Conservation (phyloP, 1,284 basidiomycete genomes). For the Ustilago tritici region DNA sequence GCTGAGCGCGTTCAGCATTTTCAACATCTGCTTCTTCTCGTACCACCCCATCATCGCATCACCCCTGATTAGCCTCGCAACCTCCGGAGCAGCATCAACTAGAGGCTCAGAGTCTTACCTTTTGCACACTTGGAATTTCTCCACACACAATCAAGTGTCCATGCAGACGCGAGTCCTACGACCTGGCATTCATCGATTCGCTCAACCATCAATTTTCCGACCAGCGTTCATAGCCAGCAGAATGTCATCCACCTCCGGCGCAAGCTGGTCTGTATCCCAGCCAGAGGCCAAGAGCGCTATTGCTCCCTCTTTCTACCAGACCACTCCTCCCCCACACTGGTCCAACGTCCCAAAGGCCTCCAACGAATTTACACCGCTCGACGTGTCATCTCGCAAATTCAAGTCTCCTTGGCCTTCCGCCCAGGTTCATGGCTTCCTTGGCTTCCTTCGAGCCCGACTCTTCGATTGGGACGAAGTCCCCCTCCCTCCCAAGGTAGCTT, state of each 20-base stretch:
- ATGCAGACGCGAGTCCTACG: slow-evolving; percentile 24
- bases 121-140: neutral
- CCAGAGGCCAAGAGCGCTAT: slow-evolving; percentile 19
- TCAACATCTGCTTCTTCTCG: neutral
- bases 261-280: slow-evolving; percentile 31
- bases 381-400: slow-evolving; percentile 35
- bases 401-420: slow-evolving; percentile 55
- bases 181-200: slow-evolving; percentile 9
- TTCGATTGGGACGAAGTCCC: slow-evolving; percentile 60
- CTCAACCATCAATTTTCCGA: neutral
- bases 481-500: slow-evolving; percentile 34
- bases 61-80: neutral
- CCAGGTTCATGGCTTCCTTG: slow-evolving; percentile 24
- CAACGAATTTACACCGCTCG: slow-evolving; percentile 2
- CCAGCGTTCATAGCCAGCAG: slow-evolving; percentile 23
- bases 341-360: slow-evolving; percentile 24
- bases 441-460: slow-evolving; percentile 47
- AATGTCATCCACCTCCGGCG: slow-evolving; percentile 33
- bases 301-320: slow-evolving; percentile 48
- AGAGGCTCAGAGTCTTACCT: too few species aligned
- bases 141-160: neutral
- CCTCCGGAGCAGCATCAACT: neutral
- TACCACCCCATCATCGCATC: slow-evolving; percentile 3
- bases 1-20: neutral
- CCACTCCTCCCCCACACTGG: slow-evolving; percentile 54